Base-by-base conservation (phyloP, 352 stramenopile species). In the Aphanomyces astaci region DNA sequence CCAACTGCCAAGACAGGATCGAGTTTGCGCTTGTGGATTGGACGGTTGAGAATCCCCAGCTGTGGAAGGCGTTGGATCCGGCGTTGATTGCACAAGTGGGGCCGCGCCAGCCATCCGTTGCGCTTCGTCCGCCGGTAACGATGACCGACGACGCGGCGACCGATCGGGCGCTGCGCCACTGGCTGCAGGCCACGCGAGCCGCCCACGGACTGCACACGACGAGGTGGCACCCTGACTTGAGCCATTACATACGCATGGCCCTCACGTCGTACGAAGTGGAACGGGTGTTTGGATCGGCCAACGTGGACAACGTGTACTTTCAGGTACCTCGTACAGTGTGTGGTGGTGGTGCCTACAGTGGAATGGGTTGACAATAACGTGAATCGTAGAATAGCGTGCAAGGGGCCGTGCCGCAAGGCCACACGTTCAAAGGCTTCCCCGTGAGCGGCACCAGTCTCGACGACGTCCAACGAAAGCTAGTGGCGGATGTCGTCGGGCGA, bases 341-440 rank as follows among this genome's bases (percentile, higher is more conserved):
- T 15, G n/a, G n/a, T n/a, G n/a, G n/a, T n/a, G n/a, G n/a, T 30
- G 17, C 24, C 13, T 19, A 0, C n/a, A 46, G 25, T 39, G 43
- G 5, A 31, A 51, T 4, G 9, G 10, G 60, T 25, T 17, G 19
- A n/a, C n/a, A n/a, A n/a, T n/a, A n/a, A 69, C 10, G 17, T 9
- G 2, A 24, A 2, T 3, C 11, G 7, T 81, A 90, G 63, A 82
- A 89, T 28, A 88, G 76, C 55, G 84, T 96, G 59, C 89, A 84
- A 46, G 78, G 75, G 7, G 88, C 85, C 49, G 85, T 96, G 4
- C 83, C 79, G 7, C 76, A 88, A 63, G 86, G 84, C 3, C 79
- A 88, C 65, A 94, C 85, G 4, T 96, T 96, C 70, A 84, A 95
- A 71, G 89, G 84, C n/a, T 87, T 92, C 24, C 89, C 89, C 24